Percentiles rank a stretch among this genome's conserved stretches.
Evolutionary conservation across 345 rosid species (phyloP).

Genomic region (Brassica carinata): DNA sequence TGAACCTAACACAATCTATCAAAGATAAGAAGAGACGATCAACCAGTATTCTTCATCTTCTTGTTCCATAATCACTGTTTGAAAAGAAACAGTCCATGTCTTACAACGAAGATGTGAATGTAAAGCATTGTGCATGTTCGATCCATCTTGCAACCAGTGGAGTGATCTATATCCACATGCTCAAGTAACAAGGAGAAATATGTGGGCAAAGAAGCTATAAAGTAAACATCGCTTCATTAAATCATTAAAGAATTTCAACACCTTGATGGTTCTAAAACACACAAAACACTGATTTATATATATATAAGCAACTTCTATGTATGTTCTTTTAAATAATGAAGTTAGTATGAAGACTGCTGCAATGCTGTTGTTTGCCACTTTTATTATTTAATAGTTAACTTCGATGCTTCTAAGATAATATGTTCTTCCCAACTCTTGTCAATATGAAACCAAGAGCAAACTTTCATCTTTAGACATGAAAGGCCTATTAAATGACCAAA

Average conservation of each 20-base stretch:
- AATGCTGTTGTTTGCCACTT: neutral
- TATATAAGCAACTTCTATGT: neutral
- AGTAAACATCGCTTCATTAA: constrained; percentile 10
- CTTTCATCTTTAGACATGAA: neutral
- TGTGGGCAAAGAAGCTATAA: constrained; percentile 39
- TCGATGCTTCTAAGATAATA: neutral
- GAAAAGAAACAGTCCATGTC: constrained; percentile 49
- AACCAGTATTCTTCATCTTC: constrained; percentile 1
- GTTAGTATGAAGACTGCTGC: neutral
- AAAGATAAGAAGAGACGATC: too few relatives aligned
- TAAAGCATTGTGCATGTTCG: constrained; percentile 53
- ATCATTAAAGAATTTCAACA: constrained; percentile 17
- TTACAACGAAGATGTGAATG: constrained; percentile 51
- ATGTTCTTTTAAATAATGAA: neutral
- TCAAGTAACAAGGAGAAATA: constrained; percentile 39
- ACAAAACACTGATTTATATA: neutral
- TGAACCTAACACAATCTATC: too few relatives aligned
- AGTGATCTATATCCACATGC: constrained; percentile 55
- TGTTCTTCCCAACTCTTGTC: neutral
- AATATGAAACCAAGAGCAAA: neutral
- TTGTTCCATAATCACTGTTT: constrained; percentile 36
- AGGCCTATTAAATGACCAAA: neutral
- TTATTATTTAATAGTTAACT: neutral
- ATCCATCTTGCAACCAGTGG: neutral
- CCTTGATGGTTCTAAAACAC: constrained; percentile 35